Evolutionary conservation across 2,329 filamentous ascomycete species (phyloP).

Genomic region (Colletotrichum shisoi): DNA sequence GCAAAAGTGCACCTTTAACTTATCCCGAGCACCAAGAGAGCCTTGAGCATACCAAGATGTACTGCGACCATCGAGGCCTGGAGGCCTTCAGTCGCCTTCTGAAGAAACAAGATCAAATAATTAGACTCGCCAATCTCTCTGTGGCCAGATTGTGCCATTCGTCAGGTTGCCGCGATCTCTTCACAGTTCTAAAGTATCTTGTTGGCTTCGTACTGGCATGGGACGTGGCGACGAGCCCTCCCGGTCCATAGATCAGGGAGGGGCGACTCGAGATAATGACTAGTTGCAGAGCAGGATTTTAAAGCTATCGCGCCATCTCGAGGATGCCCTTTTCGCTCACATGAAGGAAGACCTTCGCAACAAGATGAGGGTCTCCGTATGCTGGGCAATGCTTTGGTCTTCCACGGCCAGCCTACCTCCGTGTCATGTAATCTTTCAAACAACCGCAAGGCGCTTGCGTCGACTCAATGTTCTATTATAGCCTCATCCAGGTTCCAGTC

Average conservation of each 20-base stretch:
- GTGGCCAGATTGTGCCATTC: neutral
- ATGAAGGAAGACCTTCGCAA: neutral
- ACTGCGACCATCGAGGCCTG: neutral
- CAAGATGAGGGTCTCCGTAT: neutral
- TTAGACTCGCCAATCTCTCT: too few relatives aligned
- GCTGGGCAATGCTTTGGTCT: neutral
- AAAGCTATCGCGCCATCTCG: too few relatives aligned
- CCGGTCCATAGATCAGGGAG: neutral
- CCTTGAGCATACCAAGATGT: neutral
- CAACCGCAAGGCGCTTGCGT: neutral
- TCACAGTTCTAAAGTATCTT: too few relatives aligned
- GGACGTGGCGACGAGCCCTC: neutral
- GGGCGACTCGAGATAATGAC: neutral
- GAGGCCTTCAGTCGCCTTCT: neutral
- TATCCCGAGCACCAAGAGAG: neutral
- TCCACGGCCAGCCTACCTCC: neutral
- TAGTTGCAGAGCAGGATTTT: neutral
- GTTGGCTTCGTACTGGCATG: neutral
- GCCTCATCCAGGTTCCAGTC: neutral
- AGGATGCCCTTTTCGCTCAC: neutral
- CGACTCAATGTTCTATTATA: neutral
- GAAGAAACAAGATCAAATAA: neutral
- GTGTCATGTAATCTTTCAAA: neutral
- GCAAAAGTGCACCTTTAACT: too few relatives aligned
- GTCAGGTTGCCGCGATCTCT: neutral